A percentile compares a stretch with the other conserved stretches of the same genome.
These are phyloP conservation scores for Termitomyces sp. DNA, from an alignment of 768 basidiomycete species.

Conservation along the genomic window DNA sequence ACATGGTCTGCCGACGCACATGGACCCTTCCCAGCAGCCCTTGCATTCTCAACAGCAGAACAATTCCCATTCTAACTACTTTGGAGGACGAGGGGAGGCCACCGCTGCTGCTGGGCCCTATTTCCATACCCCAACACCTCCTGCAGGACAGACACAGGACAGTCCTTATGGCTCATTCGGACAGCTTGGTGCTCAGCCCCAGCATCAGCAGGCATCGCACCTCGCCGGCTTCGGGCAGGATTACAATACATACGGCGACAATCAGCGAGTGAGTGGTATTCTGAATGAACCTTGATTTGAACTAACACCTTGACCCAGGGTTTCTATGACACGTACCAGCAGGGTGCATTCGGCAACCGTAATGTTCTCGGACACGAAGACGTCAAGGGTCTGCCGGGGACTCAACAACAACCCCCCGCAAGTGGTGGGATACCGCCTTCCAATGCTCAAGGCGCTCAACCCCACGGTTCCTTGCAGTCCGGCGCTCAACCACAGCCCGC, in stretches of 20 bases:
- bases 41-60: conserved; percentile 35
- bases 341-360: conserved; percentile 56
- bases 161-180: conserved; percentile 63
- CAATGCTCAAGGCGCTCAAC: conserved; percentile 48
- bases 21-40: conserved; percentile 53
- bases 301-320: conserved; percentile 34
- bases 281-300: neutral
- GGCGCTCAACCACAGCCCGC: conserved; percentile 53
- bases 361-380: conserved; percentile 70
- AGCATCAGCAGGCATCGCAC: conserved; percentile 57
- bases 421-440: conserved; percentile 45
- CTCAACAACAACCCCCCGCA: conserved; percentile 50
- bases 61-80: conserved; percentile 51
- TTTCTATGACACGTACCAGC: conserved; percentile 79
- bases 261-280: conserved; percentile 47
- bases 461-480: conserved; percentile 44
- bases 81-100: conserved; percentile 55
- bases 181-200: conserved; percentile 49
- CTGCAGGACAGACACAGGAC: conserved; percentile 56
- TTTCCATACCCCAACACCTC: conserved; percentile 76
- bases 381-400: conserved; percentile 59
- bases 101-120: conserved; percentile 41
- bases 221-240: conserved; percentile 56
- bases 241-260: conserved; percentile 60
- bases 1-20: conserved; percentile 58